Base-by-base conservation (phyloP, 306 rosid genomes). In the Carpinus viminea region DNA sequence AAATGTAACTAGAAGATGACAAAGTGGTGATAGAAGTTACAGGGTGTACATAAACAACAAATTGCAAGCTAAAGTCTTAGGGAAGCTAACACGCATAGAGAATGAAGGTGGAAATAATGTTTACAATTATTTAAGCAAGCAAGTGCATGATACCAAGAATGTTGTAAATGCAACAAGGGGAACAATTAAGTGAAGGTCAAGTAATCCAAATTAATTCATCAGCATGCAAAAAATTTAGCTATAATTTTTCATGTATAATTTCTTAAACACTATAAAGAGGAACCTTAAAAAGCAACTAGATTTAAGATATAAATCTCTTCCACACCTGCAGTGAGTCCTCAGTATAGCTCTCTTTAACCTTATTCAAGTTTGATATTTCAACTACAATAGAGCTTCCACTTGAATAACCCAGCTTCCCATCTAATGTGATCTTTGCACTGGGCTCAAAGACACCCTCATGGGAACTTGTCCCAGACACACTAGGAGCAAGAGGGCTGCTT, bases 401-500 rank as follows among this genome's bases (percentile, higher is more conserved):
- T 50, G 98, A 86, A 85, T 90, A 93, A 79, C 86, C 92, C 81
- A 90, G 85, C 82, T 91, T 95, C 74, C 99, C 98, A 83, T 95
- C 99, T 82, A 93, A 81, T 13, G 94, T 82, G 79, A 95, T 83
- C 85, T 91, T 95, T 69, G 98, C 87, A 74, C 94, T 83, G 76
- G 91, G 88, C 90, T 95, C 99, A 87, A 93, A 91, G 65, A 95
- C 94, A 83, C 99, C 97, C 75, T 95, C 99, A 81, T 95, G 99
- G 50, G 98, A 85, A 80, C 93, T 91, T 71, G 93, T 85, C 54
- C 93, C 98, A 83, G 99, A 86, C 73, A 91, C 87, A 88, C 88
- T 93, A 52, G 97, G 91, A 80, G 99, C 94, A 86, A 95, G 98
- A 79, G 99, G 99, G 86, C 99, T 95, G 85, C 99, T 95, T 24